Percentiles rank a stretch among this genome's conserved stretches.
These are phyloP conservation scores for Candida sithepensis DNA, from an alignment of 805 yeast species.

Conservation along the genomic window DNA sequence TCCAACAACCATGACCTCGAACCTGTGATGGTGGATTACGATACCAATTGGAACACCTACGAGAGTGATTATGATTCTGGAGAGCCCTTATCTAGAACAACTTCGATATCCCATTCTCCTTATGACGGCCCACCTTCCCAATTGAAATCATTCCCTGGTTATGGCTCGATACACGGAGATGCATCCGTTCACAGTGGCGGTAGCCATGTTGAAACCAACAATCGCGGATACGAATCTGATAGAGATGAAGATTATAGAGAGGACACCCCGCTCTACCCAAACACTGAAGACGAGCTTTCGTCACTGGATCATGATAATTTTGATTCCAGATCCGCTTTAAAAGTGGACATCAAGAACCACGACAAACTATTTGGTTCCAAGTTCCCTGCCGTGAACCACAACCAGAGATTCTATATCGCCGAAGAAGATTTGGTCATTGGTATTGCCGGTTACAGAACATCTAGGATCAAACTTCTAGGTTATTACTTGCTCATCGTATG, in stretches of 20 bases:
- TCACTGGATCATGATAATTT: conserved; percentile 9
- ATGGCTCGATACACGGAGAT: conserved; percentile 1
- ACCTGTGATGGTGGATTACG: conserved; percentile 57
- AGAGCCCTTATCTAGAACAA: conserved; percentile 9
- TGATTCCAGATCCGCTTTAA: conserved; percentile 15
- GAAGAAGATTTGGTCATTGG: conserved; percentile 95
- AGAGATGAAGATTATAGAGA: conserved; percentile 20
- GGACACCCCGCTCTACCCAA: conserved; percentile 15
- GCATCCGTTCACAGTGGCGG: neutral
- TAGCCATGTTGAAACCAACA: neutral
- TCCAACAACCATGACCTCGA: conserved; percentile 27
- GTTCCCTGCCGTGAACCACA: conserved; percentile 40
- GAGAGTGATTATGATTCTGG: conserved; percentile 38
- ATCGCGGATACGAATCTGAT: neutral
- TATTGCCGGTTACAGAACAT: conserved; percentile 80
- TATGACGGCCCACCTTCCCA: neutral
- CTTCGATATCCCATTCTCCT: conserved; percentile 1
- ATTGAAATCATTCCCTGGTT: conserved; percentile 2
- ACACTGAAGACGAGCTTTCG: conserved; percentile 15
- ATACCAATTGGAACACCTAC: conserved; percentile 69
- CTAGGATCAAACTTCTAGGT: conserved; percentile 38
- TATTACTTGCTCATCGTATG: conserved; percentile 53
- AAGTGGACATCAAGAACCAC: conserved; percentile 31
- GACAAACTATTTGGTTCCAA: conserved; percentile 40
- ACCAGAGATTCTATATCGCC: conserved; percentile 86